Evolutionary conservation across 768 basidiomycete species (phyloP).

Genomic region (Boletus pseudo-olivaceus): DNA sequence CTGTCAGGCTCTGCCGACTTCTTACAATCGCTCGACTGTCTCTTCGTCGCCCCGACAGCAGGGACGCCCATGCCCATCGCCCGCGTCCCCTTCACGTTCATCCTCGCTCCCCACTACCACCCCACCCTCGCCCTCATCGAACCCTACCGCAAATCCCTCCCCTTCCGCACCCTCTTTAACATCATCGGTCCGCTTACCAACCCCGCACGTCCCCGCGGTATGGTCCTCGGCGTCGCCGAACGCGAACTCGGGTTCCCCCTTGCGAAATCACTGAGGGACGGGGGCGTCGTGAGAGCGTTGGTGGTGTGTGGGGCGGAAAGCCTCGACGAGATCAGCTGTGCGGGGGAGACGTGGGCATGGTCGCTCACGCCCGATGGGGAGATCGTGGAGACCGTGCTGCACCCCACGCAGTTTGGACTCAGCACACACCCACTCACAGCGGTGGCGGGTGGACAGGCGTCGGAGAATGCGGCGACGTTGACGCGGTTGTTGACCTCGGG

Average conservation of each 20-base stretch:
- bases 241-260: constrained; percentile 78
- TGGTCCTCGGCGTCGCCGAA: constrained; percentile 90
- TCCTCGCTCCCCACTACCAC: constrained; percentile 93
- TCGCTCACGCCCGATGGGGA: constrained; percentile 60
- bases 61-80: constrained; percentile 44
- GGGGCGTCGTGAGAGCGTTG: constrained; percentile 77
- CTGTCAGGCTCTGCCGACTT: constrained; percentile 94
- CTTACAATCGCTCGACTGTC: constrained; percentile 77
- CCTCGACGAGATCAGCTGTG: constrained; percentile 94
- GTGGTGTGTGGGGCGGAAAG: constrained; percentile 93
- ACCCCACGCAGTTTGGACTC: constrained; percentile 77
- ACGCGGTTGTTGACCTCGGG: constrained; percentile 58
- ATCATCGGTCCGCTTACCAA: constrained; percentile 92
- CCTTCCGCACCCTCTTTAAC: constrained; percentile 97
- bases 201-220: constrained; percentile 79
- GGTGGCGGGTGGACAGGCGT: constrained; percentile 72
- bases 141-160: constrained; percentile 80
- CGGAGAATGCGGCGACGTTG: constrained; percentile 79
- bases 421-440: constrained; percentile 59
- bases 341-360: constrained; percentile 85
- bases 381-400: constrained; percentile 60
- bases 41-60: constrained; percentile 60
- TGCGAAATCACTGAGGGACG: constrained; percentile 65
- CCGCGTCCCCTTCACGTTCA: constrained; percentile 81
- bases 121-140: constrained; percentile 78